Conservation (phyloP, 805 yeast genomes). For the Peterozyma xylosa region DNA sequence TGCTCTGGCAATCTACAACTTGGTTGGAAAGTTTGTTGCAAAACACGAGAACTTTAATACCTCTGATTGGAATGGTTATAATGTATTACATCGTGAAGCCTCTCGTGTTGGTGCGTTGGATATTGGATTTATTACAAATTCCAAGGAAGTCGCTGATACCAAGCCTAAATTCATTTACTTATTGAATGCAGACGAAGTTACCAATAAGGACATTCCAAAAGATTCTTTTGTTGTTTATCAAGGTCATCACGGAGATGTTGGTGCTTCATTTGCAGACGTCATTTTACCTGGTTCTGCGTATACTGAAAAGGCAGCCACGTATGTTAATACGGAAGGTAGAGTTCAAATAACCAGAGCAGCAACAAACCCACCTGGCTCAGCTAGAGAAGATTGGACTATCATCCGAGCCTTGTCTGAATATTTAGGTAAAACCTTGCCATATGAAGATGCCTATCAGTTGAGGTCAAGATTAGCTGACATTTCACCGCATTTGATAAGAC, state of each 20-base stretch:
- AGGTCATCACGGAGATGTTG: slow-evolving; percentile 88
- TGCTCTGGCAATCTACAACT: slow-evolving; percentile 50
- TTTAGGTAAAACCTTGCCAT: slow-evolving; percentile 62
- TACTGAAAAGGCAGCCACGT: slow-evolving; percentile 81
- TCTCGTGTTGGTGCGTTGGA: slow-evolving; percentile 85
- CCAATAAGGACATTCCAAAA: slow-evolving; percentile 61
- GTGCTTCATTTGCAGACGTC: slow-evolving; percentile 85
- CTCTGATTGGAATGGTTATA: slow-evolving; percentile 76
- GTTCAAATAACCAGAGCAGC: slow-evolving; percentile 83
- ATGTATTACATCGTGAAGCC: slow-evolving; percentile 77
- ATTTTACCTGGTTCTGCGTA: slow-evolving; percentile 83
- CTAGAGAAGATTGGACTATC: slow-evolving; percentile 90
- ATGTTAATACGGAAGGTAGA: slow-evolving; percentile 87
- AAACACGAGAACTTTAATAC: slow-evolving; percentile 53
- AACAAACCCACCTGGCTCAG: slow-evolving; percentile 78
- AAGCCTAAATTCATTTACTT: slow-evolving; percentile 72
- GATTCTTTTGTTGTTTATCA: slow-evolving; percentile 86
- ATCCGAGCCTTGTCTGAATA: slow-evolving; percentile 78
- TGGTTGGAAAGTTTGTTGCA: slow-evolving; percentile 53
- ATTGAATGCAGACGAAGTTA: slow-evolving; percentile 78
- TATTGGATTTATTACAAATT: slow-evolving; percentile 59
- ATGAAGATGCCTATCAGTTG: slow-evolving; percentile 62
- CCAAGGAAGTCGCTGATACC: slow-evolving; percentile 35
- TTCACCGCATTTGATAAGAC: slow-evolving; percentile 75
- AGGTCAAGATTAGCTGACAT: slow-evolving; percentile 66